phyloP scores from a whole-genome alignment of 164 flowering plant genomes.

The Umbellularia californica region DNA sequence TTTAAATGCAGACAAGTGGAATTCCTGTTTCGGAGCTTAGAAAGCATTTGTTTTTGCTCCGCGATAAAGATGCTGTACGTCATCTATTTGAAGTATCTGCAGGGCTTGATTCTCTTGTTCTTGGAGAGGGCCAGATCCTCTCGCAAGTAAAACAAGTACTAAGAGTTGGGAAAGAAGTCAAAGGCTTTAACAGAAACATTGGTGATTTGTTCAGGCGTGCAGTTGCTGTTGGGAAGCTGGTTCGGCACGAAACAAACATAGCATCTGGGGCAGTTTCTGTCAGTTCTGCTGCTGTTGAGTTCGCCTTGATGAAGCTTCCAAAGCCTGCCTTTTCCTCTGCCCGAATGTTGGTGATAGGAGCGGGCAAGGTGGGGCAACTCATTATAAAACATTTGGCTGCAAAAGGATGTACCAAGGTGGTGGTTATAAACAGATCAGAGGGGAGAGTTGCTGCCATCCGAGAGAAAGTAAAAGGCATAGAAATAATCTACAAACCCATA shows the following conservation, averaged over 20 bases:
- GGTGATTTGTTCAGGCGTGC: slow-evolving; percentile 89
- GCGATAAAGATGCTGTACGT: slow-evolving; percentile 78
- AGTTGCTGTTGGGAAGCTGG: slow-evolving; percentile 89
- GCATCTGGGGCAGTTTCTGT: slow-evolving; percentile 95
- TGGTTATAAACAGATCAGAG: slow-evolving; percentile 79
- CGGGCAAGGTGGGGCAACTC: slow-evolving; percentile 98
- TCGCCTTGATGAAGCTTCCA: slow-evolving; percentile 89
- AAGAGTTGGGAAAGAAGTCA: slow-evolving; percentile 77
- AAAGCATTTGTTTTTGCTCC: slow-evolving; percentile 71
- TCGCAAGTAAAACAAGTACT: slow-evolving; percentile 96
- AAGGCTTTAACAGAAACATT: slow-evolving; percentile 81
- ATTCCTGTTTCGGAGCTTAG: slow-evolving; percentile 75
- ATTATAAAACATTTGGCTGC: slow-evolving; percentile 92
- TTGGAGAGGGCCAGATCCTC: slow-evolving; percentile 96
- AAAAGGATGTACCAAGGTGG: slow-evolving; percentile 85
- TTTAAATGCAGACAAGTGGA: slow-evolving; percentile 78
- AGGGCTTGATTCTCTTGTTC: slow-evolving; percentile 90
- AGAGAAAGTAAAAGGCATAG: slow-evolving; percentile 66
- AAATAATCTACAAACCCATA: slow-evolving; percentile 77
- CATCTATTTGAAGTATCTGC: slow-evolving; percentile 94
- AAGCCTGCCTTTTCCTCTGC: slow-evolving; percentile 52
- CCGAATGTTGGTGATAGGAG: slow-evolving; percentile 81
- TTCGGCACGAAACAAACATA: slow-evolving; percentile 81
- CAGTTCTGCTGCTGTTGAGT: slow-evolving; percentile 96
- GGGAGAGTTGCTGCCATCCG: slow-evolving; percentile 74